Evolutionary conservation across 495 filamentous ascomycete genomes (phyloP).

Genomic region (Trichoderma erinaceum): DNA sequence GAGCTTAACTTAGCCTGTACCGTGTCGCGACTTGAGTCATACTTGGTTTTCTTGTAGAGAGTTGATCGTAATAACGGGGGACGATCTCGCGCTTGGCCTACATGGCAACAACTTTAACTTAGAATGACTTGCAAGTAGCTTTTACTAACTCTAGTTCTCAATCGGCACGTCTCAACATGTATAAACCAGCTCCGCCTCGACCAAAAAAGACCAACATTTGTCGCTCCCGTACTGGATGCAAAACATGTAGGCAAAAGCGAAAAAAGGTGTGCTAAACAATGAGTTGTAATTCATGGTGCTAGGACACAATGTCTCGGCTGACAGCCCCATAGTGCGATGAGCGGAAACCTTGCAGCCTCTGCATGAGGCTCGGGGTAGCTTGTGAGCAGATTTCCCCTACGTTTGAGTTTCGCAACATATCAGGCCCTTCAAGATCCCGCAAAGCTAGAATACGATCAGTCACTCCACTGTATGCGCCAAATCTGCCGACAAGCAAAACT

Average conservation of each 20-base stretch:
- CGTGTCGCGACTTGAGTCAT: no score
- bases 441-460: background rate
- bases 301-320: background rate
- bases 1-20: no score
- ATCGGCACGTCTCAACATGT: constrained; percentile 20
- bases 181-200: constrained; percentile 25
- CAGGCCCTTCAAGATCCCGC: background rate
- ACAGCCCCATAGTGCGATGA: background rate
- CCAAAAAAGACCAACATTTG: constrained; percentile 28
- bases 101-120: background rate
- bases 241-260: background rate
- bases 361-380: background rate
- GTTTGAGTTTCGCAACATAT: background rate
- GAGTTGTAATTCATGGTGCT: background rate
- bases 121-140: background rate
- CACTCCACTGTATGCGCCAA: background rate
- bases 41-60: background rate
- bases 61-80: background rate
- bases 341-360: background rate
- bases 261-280: background rate
- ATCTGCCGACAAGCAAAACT: no score
- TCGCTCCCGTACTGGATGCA: background rate
- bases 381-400: background rate
- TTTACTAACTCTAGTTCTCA: background rate
- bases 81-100: background rate